Evolutionary conservation across 192 early-diverging fungal species (phyloP).

Genomic region (Linnemannia elongata): DNA sequence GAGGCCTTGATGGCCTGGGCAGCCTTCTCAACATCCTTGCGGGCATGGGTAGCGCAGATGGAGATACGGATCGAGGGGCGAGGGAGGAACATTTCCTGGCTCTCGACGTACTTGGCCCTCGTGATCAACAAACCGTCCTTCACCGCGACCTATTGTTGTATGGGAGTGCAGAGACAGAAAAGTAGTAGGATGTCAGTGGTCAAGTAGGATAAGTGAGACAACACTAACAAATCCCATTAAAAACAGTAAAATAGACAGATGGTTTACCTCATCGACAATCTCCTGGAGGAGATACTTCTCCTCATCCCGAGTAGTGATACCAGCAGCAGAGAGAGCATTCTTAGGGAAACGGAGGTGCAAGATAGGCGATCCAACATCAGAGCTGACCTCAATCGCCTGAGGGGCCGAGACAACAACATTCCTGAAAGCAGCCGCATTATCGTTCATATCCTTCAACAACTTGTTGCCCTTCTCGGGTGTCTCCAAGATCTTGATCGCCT

Average conservation of each 20-base stretch:
- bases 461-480: constrained; percentile 56
- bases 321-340: constrained; percentile 25
- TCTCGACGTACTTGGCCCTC: constrained; percentile 87
- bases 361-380: constrained; percentile 72
- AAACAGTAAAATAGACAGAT: not conserved
- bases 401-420: constrained; percentile 63
- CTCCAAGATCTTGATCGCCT: constrained; percentile 79
- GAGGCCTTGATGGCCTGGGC: constrained; percentile 83
- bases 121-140: constrained; percentile 89
- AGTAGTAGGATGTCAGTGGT: not conserved
- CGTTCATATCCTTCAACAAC: constrained; percentile 66
- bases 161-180: not conserved
- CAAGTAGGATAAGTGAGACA: constrained; percentile 15
- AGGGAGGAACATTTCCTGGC: constrained; percentile 83
- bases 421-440: constrained; percentile 77
- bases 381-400: constrained; percentile 64
- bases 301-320: constrained; percentile 66
- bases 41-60: constrained; percentile 78
- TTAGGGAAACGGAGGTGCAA: constrained; percentile 81
- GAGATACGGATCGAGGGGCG: constrained; percentile 88
- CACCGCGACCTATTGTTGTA: constrained; percentile 54
- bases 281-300: constrained; percentile 86
- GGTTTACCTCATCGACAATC: constrained; percentile 76
- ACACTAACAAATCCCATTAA: not conserved
- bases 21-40: constrained; percentile 90